Percentiles rank a stretch among this genome's conserved stretches.
These are phyloP conservation scores for Bisporella sp. DNA, from an alignment of 2,329 filamentous ascomycete genomes.

Conservation along the genomic window DNA sequence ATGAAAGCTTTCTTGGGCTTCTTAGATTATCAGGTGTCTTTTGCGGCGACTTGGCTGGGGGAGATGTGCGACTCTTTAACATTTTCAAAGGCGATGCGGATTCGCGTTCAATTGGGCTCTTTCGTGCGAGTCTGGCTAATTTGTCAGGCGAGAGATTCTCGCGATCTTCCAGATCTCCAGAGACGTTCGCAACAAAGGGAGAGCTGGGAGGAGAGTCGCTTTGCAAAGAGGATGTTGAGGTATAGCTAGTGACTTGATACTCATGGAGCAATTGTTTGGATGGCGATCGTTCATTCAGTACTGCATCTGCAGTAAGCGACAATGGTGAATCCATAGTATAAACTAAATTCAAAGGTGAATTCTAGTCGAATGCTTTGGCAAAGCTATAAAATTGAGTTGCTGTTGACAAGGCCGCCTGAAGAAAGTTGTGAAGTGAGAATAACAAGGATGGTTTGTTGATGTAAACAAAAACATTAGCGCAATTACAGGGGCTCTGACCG, in stretches of 20 bases:
- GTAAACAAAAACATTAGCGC: background rate
- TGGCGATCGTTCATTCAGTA: background rate
- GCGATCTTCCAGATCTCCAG: conserved; percentile 13
- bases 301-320: background rate
- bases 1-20: conserved; percentile 41
- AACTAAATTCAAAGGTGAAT: background rate
- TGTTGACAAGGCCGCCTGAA: background rate
- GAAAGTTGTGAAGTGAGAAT: background rate
- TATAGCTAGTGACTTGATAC: conserved; percentile 21
- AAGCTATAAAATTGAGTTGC: background rate
- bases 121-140: conserved; percentile 13
- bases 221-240: conserved; percentile 6
- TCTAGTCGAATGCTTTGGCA: background rate
- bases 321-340: conserved; percentile 9
- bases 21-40: conserved; percentile 12
- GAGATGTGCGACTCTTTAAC: conserved; percentile 23
- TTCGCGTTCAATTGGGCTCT: conserved; percentile 21
- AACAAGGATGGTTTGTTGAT: background rate
- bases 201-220: conserved; percentile 24
- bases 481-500: too few relatives aligned
- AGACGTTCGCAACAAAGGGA: conserved; percentile 21
- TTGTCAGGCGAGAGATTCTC: conserved; percentile 26
- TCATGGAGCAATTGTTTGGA: conserved; percentile 3
- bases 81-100: conserved; percentile 21
- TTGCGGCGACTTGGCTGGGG: conserved; percentile 9